Conservation (phyloP, 805 yeast genomes). For the Candida dajiaensis region DNA sequence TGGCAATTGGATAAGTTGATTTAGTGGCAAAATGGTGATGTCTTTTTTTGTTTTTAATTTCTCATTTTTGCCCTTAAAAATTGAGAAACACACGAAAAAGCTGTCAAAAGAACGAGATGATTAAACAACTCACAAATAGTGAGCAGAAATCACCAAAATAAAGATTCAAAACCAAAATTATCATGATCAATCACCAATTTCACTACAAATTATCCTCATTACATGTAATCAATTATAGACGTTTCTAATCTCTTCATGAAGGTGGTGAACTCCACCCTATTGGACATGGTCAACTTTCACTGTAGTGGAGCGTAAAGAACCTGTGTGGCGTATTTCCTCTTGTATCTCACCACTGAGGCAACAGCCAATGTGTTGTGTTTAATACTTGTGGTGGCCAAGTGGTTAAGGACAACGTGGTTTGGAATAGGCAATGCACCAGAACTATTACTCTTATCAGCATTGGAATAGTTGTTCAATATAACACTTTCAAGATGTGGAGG, state of each 20-base stretch:
- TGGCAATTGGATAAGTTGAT: not conserved
- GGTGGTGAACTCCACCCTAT: too few relatives aligned
- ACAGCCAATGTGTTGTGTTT: slow-evolving; percentile 92
- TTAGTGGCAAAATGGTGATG: not conserved
- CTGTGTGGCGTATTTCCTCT: slow-evolving; percentile 85
- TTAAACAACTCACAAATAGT: too few relatives aligned
- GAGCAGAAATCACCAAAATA: too few relatives aligned
- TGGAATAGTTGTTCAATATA: slow-evolving; percentile 67
- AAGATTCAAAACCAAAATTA: too few relatives aligned
- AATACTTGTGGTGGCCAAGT: slow-evolving; percentile 91
- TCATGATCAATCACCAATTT: too few relatives aligned
- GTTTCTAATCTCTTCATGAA: not conserved
- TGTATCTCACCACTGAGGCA: slow-evolving; percentile 84
- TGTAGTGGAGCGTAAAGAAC: slow-evolving; percentile 85
- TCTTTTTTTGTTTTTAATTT: not conserved
- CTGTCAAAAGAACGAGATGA: too few relatives aligned
- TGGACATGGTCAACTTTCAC: slow-evolving; percentile 7
- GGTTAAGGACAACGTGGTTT: slow-evolving; percentile 90
- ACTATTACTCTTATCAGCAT: slow-evolving; percentile 66
- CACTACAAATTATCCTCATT: too few relatives aligned
- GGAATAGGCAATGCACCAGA: slow-evolving; percentile 91
- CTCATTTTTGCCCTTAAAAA: too few relatives aligned
- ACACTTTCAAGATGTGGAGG: slow-evolving; percentile 97
- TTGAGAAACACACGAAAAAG: too few relatives aligned
- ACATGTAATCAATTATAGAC: not conserved